Percentiles rank a stretch among this genome's conserved stretches.
phyloP scores from a whole-genome alignment of 345 rosid species.

The Jatropha curcas region DNA sequence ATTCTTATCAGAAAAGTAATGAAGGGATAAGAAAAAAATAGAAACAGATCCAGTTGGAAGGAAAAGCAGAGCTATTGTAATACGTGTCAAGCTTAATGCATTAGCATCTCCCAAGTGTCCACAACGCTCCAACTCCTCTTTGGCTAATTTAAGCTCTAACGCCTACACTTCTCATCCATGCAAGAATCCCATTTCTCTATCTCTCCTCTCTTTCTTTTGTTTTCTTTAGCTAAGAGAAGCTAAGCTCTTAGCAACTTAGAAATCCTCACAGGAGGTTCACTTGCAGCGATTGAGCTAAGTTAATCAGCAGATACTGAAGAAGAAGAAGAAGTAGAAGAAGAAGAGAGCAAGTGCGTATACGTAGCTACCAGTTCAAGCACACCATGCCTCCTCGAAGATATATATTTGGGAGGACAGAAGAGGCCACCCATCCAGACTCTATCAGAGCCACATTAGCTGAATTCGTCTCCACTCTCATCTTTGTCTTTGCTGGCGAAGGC shows the following conservation, averaged over 20 bases:
- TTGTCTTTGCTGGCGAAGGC: conserved; percentile 81
- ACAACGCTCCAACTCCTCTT: conserved; percentile 13
- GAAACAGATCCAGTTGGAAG: neutral
- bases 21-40: conserved; percentile 5
- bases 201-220: neutral
- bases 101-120: conserved; percentile 40
- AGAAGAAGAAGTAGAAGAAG: neutral
- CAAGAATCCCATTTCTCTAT: conserved; percentile 10
- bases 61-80: neutral
- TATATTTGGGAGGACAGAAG: conserved; percentile 46
- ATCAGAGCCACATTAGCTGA: conserved; percentile 64
- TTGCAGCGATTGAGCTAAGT: neutral
- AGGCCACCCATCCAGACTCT: conserved; percentile 53
- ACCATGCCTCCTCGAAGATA: conserved; percentile 44
- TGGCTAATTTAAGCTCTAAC: conserved; percentile 18
- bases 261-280: too few relatives aligned
- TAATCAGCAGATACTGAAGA: neutral
- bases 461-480: conserved; percentile 66
- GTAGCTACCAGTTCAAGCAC: neutral
- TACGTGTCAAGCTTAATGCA: conserved; percentile 36
- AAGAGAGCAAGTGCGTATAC: neutral
- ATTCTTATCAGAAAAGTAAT: neutral
- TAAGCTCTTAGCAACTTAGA: neutral
- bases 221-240: neutral
- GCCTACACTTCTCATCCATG: conserved; percentile 39